These are phyloP conservation scores for Apiospora sp. DNA, from an alignment of 2,329 filamentous ascomycete species.

Conservation along the genomic window DNA sequence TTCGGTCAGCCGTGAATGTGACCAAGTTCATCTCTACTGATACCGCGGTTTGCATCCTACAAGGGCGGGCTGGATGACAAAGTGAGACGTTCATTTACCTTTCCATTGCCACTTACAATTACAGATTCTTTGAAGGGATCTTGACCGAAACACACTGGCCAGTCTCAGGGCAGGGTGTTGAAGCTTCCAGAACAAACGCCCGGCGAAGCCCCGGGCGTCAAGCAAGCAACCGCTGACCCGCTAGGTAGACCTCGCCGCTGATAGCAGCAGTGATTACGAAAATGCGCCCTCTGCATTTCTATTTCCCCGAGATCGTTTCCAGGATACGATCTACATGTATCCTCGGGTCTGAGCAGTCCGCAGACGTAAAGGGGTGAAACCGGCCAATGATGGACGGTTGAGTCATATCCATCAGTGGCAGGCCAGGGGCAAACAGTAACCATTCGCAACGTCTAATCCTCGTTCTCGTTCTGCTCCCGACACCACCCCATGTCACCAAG, in stretches of 20 bases:
- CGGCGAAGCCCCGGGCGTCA: conserved; percentile 4
- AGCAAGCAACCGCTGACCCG: neutral
- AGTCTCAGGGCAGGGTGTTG: neutral
- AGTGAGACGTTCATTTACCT: neutral
- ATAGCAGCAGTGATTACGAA: neutral
- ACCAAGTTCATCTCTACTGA: neutral
- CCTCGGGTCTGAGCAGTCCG: neutral
- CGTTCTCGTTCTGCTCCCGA: neutral
- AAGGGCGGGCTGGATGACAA: neutral
- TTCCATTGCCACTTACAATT: neutral
- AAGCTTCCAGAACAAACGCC: conserved; percentile 10
- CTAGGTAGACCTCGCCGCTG: neutral
- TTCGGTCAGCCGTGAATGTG: neutral
- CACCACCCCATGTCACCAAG: neutral
- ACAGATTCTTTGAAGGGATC: neutral
- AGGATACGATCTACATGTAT: neutral
- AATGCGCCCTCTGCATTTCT: neutral
- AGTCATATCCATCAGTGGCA: neutral
- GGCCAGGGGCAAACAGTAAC: neutral
- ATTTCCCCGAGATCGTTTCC: neutral
- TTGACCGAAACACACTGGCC: neutral
- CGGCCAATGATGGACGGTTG: neutral
- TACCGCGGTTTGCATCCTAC: neutral
- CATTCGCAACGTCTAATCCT: neutral
- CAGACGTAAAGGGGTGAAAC: neutral